Conservation (phyloP, 345 rosid genomes). For the Euclidium syriacum region DNA sequence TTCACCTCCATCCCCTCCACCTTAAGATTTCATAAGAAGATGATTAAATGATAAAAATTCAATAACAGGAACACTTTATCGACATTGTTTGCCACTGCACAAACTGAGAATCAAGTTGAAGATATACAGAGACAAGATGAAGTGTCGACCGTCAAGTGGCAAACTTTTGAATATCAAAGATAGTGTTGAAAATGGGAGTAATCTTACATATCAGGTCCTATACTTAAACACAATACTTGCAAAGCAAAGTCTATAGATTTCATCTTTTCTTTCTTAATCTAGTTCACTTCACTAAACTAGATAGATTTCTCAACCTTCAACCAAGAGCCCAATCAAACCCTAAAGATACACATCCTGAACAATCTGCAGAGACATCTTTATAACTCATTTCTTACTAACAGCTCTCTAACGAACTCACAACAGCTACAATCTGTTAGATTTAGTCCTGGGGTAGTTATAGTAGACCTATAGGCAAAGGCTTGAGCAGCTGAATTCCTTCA, state of each 20-base stretch:
- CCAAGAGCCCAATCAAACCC: background rate
- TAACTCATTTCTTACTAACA: background rate
- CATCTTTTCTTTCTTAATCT: background rate
- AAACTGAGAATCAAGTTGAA: background rate
- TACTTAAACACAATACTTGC: too few relatives aligned
- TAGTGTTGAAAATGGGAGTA: too few relatives aligned
- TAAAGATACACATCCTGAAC: background rate
- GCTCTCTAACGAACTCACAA: background rate
- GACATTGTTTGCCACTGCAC: background rate
- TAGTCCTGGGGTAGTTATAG: background rate
- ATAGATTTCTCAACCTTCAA: background rate
- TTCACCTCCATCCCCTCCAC: constrained; percentile 94
- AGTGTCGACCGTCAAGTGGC: too few relatives aligned
- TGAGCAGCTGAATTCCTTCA: background rate
- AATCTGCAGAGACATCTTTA: background rate
- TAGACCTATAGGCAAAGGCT: background rate
- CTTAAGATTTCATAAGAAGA: constrained; percentile 35
- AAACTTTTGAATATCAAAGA: too few relatives aligned
- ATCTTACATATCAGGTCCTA: too few relatives aligned
- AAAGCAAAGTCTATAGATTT: background rate
- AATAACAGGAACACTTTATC: background rate
- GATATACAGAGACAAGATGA: background rate
- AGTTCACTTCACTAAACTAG: background rate
- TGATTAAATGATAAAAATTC: background rate
- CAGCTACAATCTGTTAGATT: background rate